phyloP scores from a whole-genome alignment of 495 filamentous ascomycete genomes.

The Aspergillus sparsus region DNA sequence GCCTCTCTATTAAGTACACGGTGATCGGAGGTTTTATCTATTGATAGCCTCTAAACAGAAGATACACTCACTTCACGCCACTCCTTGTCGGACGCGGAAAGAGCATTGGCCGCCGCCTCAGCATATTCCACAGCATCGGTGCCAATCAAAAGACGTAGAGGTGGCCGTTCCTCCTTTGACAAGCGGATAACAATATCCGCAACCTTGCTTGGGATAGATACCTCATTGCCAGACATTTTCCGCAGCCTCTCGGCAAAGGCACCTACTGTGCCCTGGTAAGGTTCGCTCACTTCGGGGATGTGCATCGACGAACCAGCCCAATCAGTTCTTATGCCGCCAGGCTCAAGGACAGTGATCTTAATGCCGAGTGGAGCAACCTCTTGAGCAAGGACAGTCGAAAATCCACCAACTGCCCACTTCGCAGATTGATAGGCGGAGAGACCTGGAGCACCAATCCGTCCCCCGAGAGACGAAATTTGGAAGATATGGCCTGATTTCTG shows the following conservation, averaged over 20 bases:
- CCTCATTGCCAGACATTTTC: constrained; percentile 5
- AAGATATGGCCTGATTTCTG: constrained; percentile 26
- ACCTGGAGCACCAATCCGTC: constrained; percentile 35
- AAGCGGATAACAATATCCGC: constrained; percentile 28
- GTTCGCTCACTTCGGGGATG: constrained; percentile 28
- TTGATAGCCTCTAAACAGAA: background rate
- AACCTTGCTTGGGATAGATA: constrained; percentile 25
- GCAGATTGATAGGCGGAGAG: constrained; percentile 48
- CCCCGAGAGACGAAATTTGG: constrained; percentile 42
- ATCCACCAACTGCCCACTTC: constrained; percentile 49
- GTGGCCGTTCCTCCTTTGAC: constrained; percentile 20
- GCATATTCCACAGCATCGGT: constrained; percentile 31
- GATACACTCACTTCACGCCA: constrained; percentile 26
- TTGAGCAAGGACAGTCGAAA: constrained; percentile 34
- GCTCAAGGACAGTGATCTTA: constrained; percentile 37
- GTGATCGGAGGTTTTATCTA: too few species aligned
- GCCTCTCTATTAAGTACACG: too few species aligned
- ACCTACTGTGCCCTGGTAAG: constrained; percentile 20
- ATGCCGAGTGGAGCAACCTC: constrained; percentile 32
- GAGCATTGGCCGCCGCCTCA: constrained; percentile 18
- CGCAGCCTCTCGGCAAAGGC: constrained; percentile 7
- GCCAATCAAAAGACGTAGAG: constrained; percentile 30
- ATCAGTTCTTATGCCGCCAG: constrained; percentile 39
- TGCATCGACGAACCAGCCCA: constrained; percentile 36
- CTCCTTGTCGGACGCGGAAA: constrained; percentile 27